Evolutionary conservation across 192 early-diverging fungal genomes (phyloP).

Genomic region (Backusella tarrabulga): DNA sequence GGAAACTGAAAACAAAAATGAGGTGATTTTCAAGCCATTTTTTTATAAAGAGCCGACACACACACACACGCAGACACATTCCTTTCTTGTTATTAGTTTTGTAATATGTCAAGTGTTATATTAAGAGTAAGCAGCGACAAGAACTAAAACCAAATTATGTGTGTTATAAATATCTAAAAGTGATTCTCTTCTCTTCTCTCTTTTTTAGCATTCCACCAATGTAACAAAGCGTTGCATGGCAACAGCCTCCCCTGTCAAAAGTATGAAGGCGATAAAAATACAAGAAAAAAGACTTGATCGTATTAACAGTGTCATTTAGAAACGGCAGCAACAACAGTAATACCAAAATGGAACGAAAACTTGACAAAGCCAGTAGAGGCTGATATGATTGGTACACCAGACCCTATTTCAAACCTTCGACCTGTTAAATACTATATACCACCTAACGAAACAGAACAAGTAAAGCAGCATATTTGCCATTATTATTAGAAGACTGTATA

Average conservation of each 20-base stretch:
- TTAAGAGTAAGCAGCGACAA: background rate
- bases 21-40: background rate
- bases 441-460: conserved; percentile 42
- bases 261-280: background rate
- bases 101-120: background rate
- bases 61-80: no score
- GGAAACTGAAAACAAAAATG: background rate
- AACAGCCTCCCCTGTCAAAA: background rate
- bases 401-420: conserved; percentile 54
- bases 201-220: background rate
- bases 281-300: background rate
- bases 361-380: conserved; percentile 22
- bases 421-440: conserved; percentile 51
- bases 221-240: background rate
- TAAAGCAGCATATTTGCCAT: conserved; percentile 9
- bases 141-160: no score
- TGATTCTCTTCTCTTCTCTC: no score
- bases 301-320: background rate
- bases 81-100: background rate
- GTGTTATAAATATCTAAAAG: no score
- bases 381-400: conserved; percentile 49
- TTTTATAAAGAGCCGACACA: background rate
- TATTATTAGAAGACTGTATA: background rate
- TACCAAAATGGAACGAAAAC: conserved; percentile 13
- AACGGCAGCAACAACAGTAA: background rate